Evolutionary conservation across 2,329 filamentous ascomycete genomes (phyloP), one percentile per base, ranked within the genome.

Genomic region (Colletotrichum kahawae): DNA sequence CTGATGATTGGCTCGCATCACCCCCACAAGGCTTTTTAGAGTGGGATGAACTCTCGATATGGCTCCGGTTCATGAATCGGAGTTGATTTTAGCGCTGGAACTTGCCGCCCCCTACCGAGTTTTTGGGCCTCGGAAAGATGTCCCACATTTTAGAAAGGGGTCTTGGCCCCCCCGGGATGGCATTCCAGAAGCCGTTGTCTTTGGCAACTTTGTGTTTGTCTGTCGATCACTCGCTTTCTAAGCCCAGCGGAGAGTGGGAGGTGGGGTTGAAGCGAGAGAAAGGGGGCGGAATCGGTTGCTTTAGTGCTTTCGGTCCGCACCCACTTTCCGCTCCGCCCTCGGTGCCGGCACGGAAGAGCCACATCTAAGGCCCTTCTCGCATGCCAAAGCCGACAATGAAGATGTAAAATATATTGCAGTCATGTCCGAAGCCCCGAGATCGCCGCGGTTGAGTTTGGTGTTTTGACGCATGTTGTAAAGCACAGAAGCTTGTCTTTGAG

Each of bases 231-330:
- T 51, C 21, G n/a, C n/a, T 21, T 1, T 29, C 64, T 67, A 31
- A 31, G 54, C 24, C 13, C 13, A 18, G 27, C 54, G 34, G 54
- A 69, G 54, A 60, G 66, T 62, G 66, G 66, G 66, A 67, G 54
- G 66, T 69, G 66, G 66, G 66, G 66, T 69, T 60, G 66, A 69
- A 69, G 66, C 66, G 66, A 68, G 65, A 36, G 54, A 27, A 57
- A 31, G 9, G 51, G 31, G 48, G 14, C 31, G 43, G 64, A 36
- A 57, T 67, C 63, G 38, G 29, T 43, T 0, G n/a, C 16, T 13
- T 7, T 48, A 9, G 27, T 33, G 64, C 29, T 24, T 4, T 67
- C 27, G 48, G 18, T 13, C 27, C 31, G 38, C 31, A 24, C 64
- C 64, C 64, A 67, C 64, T 36, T 67, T 33, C 64, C 64, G 64